Conservation (phyloP, 805 yeast species). For the Metschnikowia shivogae region DNA sequence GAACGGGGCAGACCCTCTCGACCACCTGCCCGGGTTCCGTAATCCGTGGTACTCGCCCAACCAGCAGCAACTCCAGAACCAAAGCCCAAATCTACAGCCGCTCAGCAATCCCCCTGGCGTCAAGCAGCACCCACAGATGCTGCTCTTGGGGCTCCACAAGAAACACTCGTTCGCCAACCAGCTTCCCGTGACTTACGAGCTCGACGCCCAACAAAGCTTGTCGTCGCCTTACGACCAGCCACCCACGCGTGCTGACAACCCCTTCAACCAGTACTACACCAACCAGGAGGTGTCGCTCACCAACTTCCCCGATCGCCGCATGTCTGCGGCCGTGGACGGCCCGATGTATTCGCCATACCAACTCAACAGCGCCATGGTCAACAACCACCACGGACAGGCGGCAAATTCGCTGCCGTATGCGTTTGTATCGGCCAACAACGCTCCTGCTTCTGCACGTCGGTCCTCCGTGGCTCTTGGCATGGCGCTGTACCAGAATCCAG, state of each 20-base stretch:
- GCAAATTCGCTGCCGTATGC: slow-evolving; percentile 2
- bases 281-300: slow-evolving; percentile 33
- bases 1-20: slow-evolving; percentile 3
- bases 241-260: slow-evolving; percentile 43
- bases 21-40: slow-evolving; percentile 31
- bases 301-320: slow-evolving; percentile 28
- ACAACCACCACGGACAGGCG: neutral
- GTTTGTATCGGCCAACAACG: slow-evolving; percentile 1
- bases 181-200: slow-evolving; percentile 50
- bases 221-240: slow-evolving; percentile 35
- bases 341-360: slow-evolving; percentile 21
- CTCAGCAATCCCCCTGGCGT: neutral
- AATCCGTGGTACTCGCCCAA: slow-evolving; percentile 41
- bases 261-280: slow-evolving; percentile 40
- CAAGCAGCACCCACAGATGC: slow-evolving; percentile 13
- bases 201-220: slow-evolving; percentile 22
- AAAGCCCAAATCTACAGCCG: slow-evolving; percentile 1
- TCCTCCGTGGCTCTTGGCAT: slow-evolving; percentile 22
- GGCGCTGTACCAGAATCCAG: slow-evolving; percentile 16
- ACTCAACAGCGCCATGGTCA: neutral
- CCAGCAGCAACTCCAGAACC: slow-evolving; percentile 13
- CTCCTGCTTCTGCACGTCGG: slow-evolving; percentile 12
- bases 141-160: slow-evolving; percentile 27
- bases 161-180: slow-evolving; percentile 39
- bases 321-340: slow-evolving; percentile 36